Evolutionary conservation across 1,284 basidiomycete species (phyloP).

Genomic region (Moniliella sp.): DNA sequence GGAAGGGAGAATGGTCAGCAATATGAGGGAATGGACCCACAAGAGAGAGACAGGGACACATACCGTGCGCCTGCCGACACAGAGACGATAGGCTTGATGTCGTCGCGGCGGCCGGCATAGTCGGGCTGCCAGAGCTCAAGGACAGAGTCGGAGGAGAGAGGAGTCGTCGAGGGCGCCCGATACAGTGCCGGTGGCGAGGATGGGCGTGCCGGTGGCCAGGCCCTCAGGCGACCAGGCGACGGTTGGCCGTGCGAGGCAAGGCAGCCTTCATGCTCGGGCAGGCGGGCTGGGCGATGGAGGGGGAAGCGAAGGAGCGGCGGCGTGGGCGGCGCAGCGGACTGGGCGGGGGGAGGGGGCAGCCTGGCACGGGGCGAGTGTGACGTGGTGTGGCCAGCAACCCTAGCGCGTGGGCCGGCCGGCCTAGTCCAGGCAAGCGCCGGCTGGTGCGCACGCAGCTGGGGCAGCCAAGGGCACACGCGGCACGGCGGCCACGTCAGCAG

Average conservation of each 20-base stretch:
- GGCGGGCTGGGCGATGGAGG: no score
- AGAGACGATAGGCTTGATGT: slow-evolving; percentile 10
- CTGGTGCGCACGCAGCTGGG: no score
- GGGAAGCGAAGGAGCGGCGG: no score
- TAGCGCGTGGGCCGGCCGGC: no score
- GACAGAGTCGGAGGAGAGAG: slow-evolving; percentile 76
- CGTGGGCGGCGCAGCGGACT: no score
- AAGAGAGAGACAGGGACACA: no score
- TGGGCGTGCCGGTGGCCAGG: slow-evolving; percentile 37
- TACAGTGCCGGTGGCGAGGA: slow-evolving; percentile 79
- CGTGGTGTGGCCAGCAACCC: no score
- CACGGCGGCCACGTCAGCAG: no score
- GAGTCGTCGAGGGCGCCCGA: slow-evolving; percentile 89
- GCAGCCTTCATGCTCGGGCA: slow-evolving; percentile 31
- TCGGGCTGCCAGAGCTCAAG: slow-evolving; percentile 63
- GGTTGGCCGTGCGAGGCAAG: slow-evolving; percentile 46
- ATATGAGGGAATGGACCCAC: neutral
- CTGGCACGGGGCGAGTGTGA: no score
- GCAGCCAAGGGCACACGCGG: no score
- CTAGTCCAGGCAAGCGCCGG: no score
- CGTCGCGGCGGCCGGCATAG: slow-evolving; percentile 5
- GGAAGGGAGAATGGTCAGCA: slow-evolving; percentile 1
- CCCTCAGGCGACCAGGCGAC: slow-evolving; percentile 75
- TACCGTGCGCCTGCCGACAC: slow-evolving; percentile 18
- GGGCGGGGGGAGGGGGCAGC: no score